These are phyloP conservation scores for Rhizophagus clarus DNA, from an alignment of 192 early-diverging fungal species.

Conservation along the genomic window DNA sequence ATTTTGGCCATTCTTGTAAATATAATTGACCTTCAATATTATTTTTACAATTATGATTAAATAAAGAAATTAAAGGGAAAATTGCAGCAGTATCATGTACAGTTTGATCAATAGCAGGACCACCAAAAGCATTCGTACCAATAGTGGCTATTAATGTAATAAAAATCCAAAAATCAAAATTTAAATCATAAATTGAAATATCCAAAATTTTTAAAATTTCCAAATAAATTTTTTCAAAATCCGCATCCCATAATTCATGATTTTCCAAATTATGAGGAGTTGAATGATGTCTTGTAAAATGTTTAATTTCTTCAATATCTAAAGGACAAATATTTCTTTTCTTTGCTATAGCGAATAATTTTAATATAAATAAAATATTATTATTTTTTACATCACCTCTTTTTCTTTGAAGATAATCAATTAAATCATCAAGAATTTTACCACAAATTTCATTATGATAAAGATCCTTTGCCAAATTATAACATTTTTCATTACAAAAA, in stretches of 20 bases:
- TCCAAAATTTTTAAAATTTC: slow-evolving; percentile 16
- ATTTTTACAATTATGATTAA: slow-evolving; percentile 24
- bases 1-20: not conserved
- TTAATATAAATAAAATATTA: slow-evolving; percentile 2
- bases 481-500: slow-evolving; percentile 19
- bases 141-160: slow-evolving; percentile 14
- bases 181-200: slow-evolving; percentile 22
- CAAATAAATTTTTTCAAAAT: slow-evolving; percentile 18
- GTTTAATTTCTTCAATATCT: slow-evolving; percentile 18
- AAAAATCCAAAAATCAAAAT: slow-evolving; percentile 27
- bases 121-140: slow-evolving; percentile 4
- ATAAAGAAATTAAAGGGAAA: slow-evolving; percentile 14
- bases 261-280: not conserved
- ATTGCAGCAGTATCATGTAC: not conserved
- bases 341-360: slow-evolving; percentile 18
- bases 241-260: slow-evolving; percentile 14
- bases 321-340: slow-evolving; percentile 5
- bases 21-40: not conserved
- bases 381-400: not conserved
- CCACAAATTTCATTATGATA: slow-evolving; percentile 21
- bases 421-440: slow-evolving; percentile 11
- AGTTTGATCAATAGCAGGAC: not conserved
- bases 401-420: slow-evolving; percentile 6
- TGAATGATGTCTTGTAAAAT: slow-evolving; percentile 15
- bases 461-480: slow-evolving; percentile 11